Conservation (phyloP, 495 filamentous ascomycete species). For the Trichoderma gamsii region DNA sequence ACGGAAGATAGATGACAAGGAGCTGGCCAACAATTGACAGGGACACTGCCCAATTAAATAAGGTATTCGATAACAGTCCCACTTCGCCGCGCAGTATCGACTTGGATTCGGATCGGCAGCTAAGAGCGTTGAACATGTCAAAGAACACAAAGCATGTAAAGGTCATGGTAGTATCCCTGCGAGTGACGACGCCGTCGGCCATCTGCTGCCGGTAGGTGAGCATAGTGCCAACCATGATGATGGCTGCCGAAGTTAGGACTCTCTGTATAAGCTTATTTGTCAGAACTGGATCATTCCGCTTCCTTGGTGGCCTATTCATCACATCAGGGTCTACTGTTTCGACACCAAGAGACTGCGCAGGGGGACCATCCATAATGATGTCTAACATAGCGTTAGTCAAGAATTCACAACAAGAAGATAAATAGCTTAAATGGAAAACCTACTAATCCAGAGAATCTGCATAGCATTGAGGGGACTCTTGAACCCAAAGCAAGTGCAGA, state of each 20-base stretch:
- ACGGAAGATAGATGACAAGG: slow-evolving; percentile 87
- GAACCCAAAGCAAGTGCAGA: slow-evolving; percentile 88
- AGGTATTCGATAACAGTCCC: slow-evolving; percentile 71
- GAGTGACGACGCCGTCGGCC: slow-evolving; percentile 74
- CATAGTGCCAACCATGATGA: slow-evolving; percentile 91
- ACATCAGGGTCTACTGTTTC: slow-evolving; percentile 92
- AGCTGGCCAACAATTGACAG: slow-evolving; percentile 79
- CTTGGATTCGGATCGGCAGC: slow-evolving; percentile 87
- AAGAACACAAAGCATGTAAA: slow-evolving; percentile 98
- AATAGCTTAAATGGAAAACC: slow-evolving; percentile 37
- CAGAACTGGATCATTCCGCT: slow-evolving; percentile 76
- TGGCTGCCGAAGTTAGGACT: slow-evolving; percentile 76
- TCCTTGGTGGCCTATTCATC: slow-evolving; percentile 85
- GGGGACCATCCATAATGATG: slow-evolving; percentile 98
- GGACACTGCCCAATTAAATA: slow-evolving; percentile 92
- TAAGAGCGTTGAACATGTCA: slow-evolving; percentile 97
- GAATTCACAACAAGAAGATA: background rate
- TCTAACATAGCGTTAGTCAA: slow-evolving; percentile 45
- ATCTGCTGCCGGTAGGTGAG: slow-evolving; percentile 87
- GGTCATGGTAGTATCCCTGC: slow-evolving; percentile 97
- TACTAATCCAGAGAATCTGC: slow-evolving; percentile 99
- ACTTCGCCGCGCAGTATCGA: slow-evolving; percentile 82
- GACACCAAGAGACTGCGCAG: slow-evolving; percentile 93
- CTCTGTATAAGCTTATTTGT: slow-evolving; percentile 74
- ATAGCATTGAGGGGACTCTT: slow-evolving; percentile 94